A percentile compares a stretch with the other conserved stretches of the same genome.
Evolutionary conservation across 306 rosid genomes (phyloP).

Genomic region (Sicyos edulis): DNA sequence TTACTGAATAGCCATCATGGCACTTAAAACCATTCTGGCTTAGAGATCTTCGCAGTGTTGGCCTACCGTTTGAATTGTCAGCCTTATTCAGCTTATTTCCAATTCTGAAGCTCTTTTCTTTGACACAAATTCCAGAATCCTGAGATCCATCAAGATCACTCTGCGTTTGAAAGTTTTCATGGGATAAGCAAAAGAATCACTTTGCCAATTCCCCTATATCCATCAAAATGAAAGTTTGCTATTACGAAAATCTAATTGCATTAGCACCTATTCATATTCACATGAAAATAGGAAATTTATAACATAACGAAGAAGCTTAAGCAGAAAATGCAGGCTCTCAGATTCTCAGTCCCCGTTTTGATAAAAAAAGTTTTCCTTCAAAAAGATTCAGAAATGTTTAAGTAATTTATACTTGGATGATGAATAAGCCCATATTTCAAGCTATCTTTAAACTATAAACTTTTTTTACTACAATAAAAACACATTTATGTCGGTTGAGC

Average conservation of each 20-base stretch:
- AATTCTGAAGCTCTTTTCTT: conserved; percentile 35
- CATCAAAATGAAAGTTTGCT: neutral
- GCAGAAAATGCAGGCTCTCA: neutral
- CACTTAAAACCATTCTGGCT: conserved; percentile 69
- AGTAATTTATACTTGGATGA: neutral
- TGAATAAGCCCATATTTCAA: neutral
- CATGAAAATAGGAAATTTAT: neutral
- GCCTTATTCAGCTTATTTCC: conserved; percentile 45
- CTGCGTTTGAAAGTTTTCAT: conserved; percentile 40
- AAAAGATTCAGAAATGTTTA: neutral
- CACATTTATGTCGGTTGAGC: no score
- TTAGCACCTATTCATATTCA: neutral
- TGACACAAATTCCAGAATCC: conserved; percentile 37
- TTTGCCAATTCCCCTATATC: neutral
- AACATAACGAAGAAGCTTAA: neutral
- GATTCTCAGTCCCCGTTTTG: neutral
- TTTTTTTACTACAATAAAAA: no score
- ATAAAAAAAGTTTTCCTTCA: neutral
- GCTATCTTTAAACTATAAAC: neutral
- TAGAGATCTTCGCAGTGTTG: conserved; percentile 56
- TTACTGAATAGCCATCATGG: conserved; percentile 89
- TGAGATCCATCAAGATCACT: conserved; percentile 69
- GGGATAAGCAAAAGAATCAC: neutral
- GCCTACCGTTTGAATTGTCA: conserved; percentile 50
- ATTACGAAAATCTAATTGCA: neutral